Percentiles rank a stretch among this genome's conserved stretches.
Conservation (phyloP, 2,329 filamentous ascomycete species). For the Aspergillus puulaauensis region DNA sequence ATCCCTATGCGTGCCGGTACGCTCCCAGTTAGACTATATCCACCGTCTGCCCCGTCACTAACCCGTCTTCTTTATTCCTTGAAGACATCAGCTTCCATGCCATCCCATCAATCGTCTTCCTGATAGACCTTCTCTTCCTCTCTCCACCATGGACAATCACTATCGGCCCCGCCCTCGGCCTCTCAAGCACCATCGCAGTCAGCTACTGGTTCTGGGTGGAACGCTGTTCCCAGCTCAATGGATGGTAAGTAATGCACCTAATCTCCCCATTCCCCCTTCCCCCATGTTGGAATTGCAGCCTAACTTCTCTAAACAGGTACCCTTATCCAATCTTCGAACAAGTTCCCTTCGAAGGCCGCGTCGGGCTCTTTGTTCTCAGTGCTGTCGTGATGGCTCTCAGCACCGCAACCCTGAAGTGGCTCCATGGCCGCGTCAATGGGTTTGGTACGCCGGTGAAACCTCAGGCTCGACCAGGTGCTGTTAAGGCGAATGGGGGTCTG, state of each 20-base stretch:
- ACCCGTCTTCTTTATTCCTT: not conserved
- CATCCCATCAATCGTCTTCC: constrained; percentile 54
- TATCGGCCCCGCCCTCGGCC: constrained; percentile 49
- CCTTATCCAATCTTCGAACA: constrained; percentile 82
- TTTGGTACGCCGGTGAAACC: constrained; percentile 24
- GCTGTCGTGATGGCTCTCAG: constrained; percentile 71
- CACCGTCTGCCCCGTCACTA: not conserved
- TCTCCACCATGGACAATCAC: constrained; percentile 62
- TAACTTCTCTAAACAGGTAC: constrained; percentile 55
- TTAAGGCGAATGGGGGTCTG: constrained; percentile 26
- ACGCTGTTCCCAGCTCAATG: constrained; percentile 57
- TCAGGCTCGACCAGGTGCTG: constrained; percentile 28
- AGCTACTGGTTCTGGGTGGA: constrained; percentile 67
- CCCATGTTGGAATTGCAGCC: not conserved
- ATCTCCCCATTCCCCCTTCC: no score
- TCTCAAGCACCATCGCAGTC: constrained; percentile 54
- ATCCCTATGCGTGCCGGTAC: constrained; percentile 39
- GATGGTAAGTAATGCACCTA: constrained; percentile 50
- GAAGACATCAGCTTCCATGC: constrained; percentile 51
- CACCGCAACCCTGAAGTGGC: constrained; percentile 66
- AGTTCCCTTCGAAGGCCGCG: constrained; percentile 64
- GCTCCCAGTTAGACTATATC: constrained; percentile 1
- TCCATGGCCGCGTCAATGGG: constrained; percentile 59
- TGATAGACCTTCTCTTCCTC: constrained; percentile 57
- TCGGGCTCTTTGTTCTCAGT: constrained; percentile 67